Percentiles rank a stretch among this genome's conserved stretches.
Conservation (phyloP, 2,329 filamentous ascomycete species). For the Sarocladiaceae sp. region DNA sequence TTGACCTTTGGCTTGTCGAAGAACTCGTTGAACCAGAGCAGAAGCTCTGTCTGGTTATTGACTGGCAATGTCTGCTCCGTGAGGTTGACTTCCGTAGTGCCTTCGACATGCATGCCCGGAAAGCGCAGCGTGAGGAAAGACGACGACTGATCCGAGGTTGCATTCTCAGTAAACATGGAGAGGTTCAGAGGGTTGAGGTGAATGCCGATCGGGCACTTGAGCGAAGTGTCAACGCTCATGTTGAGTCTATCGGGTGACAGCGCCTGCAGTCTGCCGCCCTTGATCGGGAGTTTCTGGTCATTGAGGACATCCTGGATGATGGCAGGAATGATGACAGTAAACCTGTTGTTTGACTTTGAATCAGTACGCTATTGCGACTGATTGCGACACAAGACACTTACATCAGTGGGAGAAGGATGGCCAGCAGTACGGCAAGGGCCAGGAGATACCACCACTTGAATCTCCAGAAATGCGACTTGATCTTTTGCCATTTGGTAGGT, state of each 20-base stretch:
- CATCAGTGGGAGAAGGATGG: conserved; percentile 37
- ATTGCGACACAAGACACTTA: too few relatives aligned
- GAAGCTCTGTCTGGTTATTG: conserved; percentile 29
- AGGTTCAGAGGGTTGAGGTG: conserved; percentile 29
- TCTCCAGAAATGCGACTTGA: conserved; percentile 34
- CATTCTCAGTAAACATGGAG: conserved; percentile 29
- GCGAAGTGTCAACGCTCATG: conserved; percentile 24
- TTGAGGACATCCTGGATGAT: conserved; percentile 34
- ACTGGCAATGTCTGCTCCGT: conserved; percentile 26
- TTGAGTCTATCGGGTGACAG: conserved; percentile 23
- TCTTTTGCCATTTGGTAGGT: conserved; percentile 28
- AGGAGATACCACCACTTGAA: conserved; percentile 38
- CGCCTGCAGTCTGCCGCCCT: conserved; percentile 23
- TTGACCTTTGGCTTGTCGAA: conserved; percentile 26
- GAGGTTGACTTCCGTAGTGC: conserved; percentile 25
- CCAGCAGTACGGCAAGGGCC: conserved; percentile 29
- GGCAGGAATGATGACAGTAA: conserved; percentile 34
- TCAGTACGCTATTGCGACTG: too few relatives aligned
- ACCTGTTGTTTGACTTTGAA: conserved; percentile 21
- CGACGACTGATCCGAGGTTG: conserved; percentile 17
- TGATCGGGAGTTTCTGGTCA: conserved; percentile 28
- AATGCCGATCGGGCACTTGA: conserved; percentile 21
- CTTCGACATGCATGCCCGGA: conserved; percentile 21
- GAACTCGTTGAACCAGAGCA: conserved; percentile 27
- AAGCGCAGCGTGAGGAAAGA: conserved; percentile 18